Base-by-base conservation (phyloP, 352 stramenopile genomes). In the Phytophthora kernoviae region DNA sequence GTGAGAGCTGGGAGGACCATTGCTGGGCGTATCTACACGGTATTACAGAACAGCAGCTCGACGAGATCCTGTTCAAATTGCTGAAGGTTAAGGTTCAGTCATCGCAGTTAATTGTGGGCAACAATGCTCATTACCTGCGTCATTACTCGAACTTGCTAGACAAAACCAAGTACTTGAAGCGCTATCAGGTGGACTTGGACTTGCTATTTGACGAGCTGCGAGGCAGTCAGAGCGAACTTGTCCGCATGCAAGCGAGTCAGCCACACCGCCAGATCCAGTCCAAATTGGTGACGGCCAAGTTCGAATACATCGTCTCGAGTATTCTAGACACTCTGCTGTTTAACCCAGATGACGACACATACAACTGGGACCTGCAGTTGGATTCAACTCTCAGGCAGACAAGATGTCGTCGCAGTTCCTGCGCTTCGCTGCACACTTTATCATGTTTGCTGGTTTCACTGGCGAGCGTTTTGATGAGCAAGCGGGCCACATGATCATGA, bases 1-100 rank as follows among this genome's bases (percentile, higher is more conserved):
- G 83, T 24, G 81, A 88, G 44, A 90, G 40, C 27, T 96, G 87
- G 87, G 87, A 96, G 50, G 83, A 96, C 44, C 87, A 96, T 51
- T 90, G 84, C 54, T 96, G 87, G 87, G 84, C 83, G 17, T 88
- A 88, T 53, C 54, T 94, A 6, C 70, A 87, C 18, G 83, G 73
- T 4, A 86, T 90, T 32, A 85, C 71, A 1, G 83, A 91, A 32
- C 73, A 85, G 15, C 69, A 92, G 55, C 58, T 89, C n/a, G 87
- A 96, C 42, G 81, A 90, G 30, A 70, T 79, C 2, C 46, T 94
- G 20, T 72, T 78, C 51, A 86, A 87, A 33, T 58, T 94, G 24
- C 62, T 92, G 1, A 79, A 90, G 58, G 70, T 92, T 21, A 96
- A 96, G 66, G 37, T 72, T 1, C 78, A 93, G 50, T 90, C 83